These are phyloP conservation scores for Heliamphora ciliata DNA, from an alignment of 179 eudicot species.

Conservation along the genomic window DNA sequence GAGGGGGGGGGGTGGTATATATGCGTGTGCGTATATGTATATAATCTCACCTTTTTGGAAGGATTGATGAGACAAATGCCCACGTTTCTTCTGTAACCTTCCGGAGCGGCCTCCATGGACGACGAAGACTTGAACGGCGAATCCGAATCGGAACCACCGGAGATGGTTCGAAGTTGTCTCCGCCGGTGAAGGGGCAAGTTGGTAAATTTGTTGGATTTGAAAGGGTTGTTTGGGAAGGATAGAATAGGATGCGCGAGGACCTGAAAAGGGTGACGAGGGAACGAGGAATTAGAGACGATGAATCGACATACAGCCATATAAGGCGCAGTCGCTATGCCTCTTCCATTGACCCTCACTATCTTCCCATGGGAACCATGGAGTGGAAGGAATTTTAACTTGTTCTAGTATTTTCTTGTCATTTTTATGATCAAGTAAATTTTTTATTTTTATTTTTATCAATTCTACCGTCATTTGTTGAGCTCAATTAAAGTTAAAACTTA, in stretches of 20 bases:
- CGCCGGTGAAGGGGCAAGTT: slow-evolving; percentile 19
- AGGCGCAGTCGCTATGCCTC: too few species aligned
- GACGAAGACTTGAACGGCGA: slow-evolving; percentile 16
- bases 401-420: too few species aligned
- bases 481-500: too few species aligned
- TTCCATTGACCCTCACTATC: too few species aligned
- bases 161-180: background rate
- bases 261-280: background rate
- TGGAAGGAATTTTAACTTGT: too few species aligned
- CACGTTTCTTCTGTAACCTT: slow-evolving; percentile 52
- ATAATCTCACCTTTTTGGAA: slow-evolving; percentile 43
- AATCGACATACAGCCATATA: slow-evolving; percentile 18
- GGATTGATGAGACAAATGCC: slow-evolving; percentile 74
- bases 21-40: too few species aligned
- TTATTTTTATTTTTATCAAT: too few species aligned
- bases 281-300: slow-evolving; percentile 6
- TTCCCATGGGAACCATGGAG: too few species aligned
- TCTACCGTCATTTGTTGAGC: too few species aligned
- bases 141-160: slow-evolving; percentile 18
- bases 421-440: too few species aligned
- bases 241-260: background rate
- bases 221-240: slow-evolving; percentile 21
- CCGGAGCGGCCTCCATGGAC: slow-evolving; percentile 51
- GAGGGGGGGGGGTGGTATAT: too few species aligned
- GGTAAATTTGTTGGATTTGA: slow-evolving; percentile 20